These are phyloP conservation scores for Nematocida sp. DNA, from an alignment of 371 early-diverging fungal genomes.

Conservation along the genomic window DNA sequence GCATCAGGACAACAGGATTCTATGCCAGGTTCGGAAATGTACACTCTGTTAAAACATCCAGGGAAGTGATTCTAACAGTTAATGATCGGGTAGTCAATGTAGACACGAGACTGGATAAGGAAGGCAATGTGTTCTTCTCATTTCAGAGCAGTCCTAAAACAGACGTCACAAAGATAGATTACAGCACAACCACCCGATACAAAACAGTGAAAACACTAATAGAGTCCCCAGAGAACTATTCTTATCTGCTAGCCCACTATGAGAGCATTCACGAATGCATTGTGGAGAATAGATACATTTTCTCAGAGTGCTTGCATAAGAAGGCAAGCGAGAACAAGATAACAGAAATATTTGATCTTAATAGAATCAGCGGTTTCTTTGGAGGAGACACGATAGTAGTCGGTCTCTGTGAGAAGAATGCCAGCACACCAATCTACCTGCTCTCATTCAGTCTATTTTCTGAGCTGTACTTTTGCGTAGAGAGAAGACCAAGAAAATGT, in stretches of 20 bases:
- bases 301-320: constrained; percentile 43
- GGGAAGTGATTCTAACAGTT: constrained; percentile 74
- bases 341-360: constrained; percentile 19
- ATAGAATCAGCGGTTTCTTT: constrained; percentile 2
- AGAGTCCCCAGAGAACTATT: constrained; percentile 32
- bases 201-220: constrained; percentile 26
- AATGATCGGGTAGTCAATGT: constrained; percentile 72
- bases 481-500: background rate
- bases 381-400: constrained; percentile 39
- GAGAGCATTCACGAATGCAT: constrained; percentile 21
- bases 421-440: background rate
- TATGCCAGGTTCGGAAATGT: constrained; percentile 95
- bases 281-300: constrained; percentile 1
- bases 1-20: constrained; percentile 79
- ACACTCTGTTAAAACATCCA: constrained; percentile 73
- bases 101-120: constrained; percentile 87
- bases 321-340: constrained; percentile 1
- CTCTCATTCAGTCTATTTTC: constrained; percentile 42
- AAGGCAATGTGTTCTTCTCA: constrained; percentile 86
- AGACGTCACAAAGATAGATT: constrained; percentile 67
- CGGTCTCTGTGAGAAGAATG: constrained; percentile 11
- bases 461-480: constrained; percentile 50
- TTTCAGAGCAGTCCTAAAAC: background rate
- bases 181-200: background rate
- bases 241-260: constrained; percentile 33